Evolutionary conservation across 345 rosid genomes (phyloP), one percentile per base, ranked within the genome.

Genomic region (Trapa bicornis): DNA sequence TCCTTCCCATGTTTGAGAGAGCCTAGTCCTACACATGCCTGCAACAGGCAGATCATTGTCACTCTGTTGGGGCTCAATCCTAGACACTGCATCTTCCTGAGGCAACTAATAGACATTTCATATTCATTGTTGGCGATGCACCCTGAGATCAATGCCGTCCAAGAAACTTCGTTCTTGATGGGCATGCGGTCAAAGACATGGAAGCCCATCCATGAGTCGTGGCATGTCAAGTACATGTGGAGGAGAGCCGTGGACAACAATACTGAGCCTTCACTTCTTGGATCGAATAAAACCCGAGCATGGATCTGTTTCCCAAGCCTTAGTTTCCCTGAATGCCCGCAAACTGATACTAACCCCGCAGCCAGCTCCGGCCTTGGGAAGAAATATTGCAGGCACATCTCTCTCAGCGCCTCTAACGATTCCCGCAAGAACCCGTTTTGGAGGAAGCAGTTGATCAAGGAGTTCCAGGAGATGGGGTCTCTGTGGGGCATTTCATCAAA

Each of bases 111-210:
- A 4, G 71, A 82, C 80, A 68, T 67, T 10, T 38, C 70, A 61
- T 73, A 73, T 7, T 75, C 66, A 2, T 57, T 56, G 73, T 78
- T 78, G 13, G 75, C 82, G 67, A 67, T 63, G 53, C 80, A 84
- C 7, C 91, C 86, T 0, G 85, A 80, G 71, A 86, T 75, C 73
- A 84, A 67, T 29, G 86, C 79, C 0, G 88, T 84, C 88, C 88
- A 86, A 0, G 88, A 78, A 22, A 82, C 75, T 76, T 79, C 86
- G 72, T 76, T 84, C 74, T 79, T 77, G 36, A 72, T 69, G 63
- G 71, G 75, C 77, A 80, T 81, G 35, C 17, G 67, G 62, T 73
- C 67, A 72, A 81, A 85, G 47, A 85, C 75, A 58, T 60, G 56
- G 5, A 81, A 77, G 0, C 84, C 83, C 68, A 29, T 72, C 17